A percentile compares a stretch with the other conserved stretches of the same genome.
Evolutionary conservation across 371 early-diverging fungal species (phyloP).

Genomic region (Phascolomyces articulosus): DNA sequence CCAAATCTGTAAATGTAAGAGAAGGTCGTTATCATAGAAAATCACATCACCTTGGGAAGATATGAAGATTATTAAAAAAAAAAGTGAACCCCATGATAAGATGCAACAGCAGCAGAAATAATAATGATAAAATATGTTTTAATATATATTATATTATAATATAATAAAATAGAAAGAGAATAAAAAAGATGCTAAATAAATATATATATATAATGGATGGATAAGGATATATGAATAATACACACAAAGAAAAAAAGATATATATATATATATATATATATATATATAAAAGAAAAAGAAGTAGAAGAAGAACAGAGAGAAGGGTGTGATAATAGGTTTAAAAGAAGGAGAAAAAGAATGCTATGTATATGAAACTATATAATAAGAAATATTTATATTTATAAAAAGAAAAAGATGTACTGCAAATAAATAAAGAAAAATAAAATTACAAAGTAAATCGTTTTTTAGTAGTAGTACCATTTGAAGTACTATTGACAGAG

Average conservation of each 20-base stretch:
- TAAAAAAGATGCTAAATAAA: neutral
- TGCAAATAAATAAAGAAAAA: neutral
- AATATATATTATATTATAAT: neutral
- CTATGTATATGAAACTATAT: neutral
- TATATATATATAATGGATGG: neutral
- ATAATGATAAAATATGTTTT: neutral
- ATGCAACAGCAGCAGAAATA: neutral
- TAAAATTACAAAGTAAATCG: slow-evolving; percentile 4
- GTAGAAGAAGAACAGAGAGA: neutral
- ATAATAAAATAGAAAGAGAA: neutral
- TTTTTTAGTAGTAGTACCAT: neutral
- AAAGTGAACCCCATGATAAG: neutral
- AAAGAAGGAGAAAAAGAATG: neutral
- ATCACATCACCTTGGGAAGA: no score
- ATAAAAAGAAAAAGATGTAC: neutral
- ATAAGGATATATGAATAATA: neutral
- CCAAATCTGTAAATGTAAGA: neutral
- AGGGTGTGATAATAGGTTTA: neutral
- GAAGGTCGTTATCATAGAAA: neutral
- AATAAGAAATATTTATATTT: neutral
- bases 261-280: neutral
- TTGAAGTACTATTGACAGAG: neutral
- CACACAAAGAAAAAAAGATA: neutral
- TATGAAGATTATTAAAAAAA: no score
- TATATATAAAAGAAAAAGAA: neutral